Conservation (phyloP, 2,329 filamentous ascomycete species). For the Chrysosporium queenslandicum region DNA sequence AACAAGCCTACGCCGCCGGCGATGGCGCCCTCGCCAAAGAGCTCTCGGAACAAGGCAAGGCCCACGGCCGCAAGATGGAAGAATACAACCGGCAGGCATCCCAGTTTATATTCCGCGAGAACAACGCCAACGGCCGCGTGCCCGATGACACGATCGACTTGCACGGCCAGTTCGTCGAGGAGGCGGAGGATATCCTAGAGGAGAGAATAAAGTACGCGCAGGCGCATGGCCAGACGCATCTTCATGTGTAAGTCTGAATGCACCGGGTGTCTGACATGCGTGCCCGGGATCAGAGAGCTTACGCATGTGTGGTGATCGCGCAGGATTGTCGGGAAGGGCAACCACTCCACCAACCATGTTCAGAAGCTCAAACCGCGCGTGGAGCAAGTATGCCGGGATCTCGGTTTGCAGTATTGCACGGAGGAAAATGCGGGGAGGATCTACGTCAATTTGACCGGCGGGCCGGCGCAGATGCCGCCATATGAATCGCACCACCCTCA, state of each 20-base stretch:
- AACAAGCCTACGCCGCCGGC: conserved; percentile 70
- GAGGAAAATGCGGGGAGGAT: conserved; percentile 86
- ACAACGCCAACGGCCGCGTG: conserved; percentile 70
- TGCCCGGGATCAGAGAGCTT: neutral
- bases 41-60: conserved; percentile 74
- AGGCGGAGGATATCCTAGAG: conserved; percentile 84
- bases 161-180: conserved; percentile 88
- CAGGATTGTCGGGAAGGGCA: conserved; percentile 85
- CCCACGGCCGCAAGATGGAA: conserved; percentile 73
- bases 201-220: conserved; percentile 71
- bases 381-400: conserved; percentile 71
- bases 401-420: conserved; percentile 71
- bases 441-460: conserved; percentile 75
- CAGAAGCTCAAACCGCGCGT: conserved; percentile 96
- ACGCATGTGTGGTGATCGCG: neutral
- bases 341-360: conserved; percentile 69
- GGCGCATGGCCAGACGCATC: conserved; percentile 61
- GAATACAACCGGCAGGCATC: conserved; percentile 83
- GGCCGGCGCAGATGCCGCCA: conserved; percentile 46
- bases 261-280: neutral
- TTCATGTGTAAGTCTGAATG: conserved; percentile 63
- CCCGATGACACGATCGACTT: conserved; percentile 79
- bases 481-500: conserved; percentile 23
- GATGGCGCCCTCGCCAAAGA: conserved; percentile 77
- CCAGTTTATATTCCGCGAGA: conserved; percentile 90